These are phyloP conservation scores for Morella rubra DNA, from an alignment of 306 rosid species.

Conservation along the genomic window DNA sequence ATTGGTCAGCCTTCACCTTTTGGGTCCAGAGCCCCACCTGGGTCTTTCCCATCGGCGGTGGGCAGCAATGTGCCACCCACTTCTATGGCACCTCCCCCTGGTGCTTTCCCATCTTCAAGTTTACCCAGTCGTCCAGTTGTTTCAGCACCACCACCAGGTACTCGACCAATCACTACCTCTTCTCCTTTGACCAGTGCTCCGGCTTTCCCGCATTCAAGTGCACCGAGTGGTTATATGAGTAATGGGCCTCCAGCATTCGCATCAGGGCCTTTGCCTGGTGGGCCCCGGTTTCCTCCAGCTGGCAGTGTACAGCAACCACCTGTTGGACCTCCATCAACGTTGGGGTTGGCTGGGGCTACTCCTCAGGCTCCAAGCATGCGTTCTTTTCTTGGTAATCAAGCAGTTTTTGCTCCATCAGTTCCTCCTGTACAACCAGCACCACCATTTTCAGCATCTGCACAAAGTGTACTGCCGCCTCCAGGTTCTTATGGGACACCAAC, in stretches of 20 bases:
- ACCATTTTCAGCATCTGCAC: constrained; percentile 59
- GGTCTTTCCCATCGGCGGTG: constrained; percentile 34
- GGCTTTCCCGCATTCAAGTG: constrained; percentile 33
- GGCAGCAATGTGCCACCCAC: constrained; percentile 41
- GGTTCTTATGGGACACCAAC: constrained; percentile 63
- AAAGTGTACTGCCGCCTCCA: constrained; percentile 48
- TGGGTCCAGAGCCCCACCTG: constrained; percentile 57
- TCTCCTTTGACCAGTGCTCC: constrained; percentile 45
- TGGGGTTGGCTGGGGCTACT: constrained; percentile 34
- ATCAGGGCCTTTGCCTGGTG: constrained; percentile 47
- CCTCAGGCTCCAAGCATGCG: constrained; percentile 38
- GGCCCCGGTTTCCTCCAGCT: constrained; percentile 57
- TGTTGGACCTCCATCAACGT: constrained; percentile 54
- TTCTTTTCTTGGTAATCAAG: constrained; percentile 31
- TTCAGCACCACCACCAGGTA: constrained; percentile 37
- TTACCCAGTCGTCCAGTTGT: constrained; percentile 39
- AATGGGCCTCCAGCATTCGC: constrained; percentile 76
- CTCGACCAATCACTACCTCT: constrained; percentile 49
- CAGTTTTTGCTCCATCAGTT: constrained; percentile 45
- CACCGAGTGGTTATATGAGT: constrained; percentile 53
- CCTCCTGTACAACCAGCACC: constrained; percentile 54
- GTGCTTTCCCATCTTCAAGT: constrained; percentile 41
- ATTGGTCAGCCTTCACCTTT: constrained; percentile 43
- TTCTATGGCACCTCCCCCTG: constrained; percentile 45
- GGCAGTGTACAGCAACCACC: constrained; percentile 44